Conservation (phyloP, 2,329 filamentous ascomycete genomes). For the Aspergillus neoniger region DNA sequence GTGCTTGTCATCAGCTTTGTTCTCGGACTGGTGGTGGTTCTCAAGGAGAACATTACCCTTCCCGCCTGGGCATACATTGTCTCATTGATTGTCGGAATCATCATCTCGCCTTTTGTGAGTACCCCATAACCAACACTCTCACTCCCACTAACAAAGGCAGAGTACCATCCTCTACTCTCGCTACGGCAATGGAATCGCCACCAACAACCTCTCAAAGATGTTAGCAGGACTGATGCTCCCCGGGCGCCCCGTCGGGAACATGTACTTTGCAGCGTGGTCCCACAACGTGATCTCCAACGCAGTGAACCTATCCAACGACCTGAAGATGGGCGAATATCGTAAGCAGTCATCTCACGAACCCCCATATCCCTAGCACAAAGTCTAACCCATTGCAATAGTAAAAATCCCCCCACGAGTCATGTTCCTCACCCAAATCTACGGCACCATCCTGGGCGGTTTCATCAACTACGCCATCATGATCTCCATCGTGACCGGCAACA, state of each 20-base stretch:
- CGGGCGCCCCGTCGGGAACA: conserved; percentile 26
- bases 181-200: conserved; percentile 23
- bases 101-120: conserved; percentile 53
- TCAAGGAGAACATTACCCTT: conserved; percentile 51
- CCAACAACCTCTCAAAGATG: conserved; percentile 32
- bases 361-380: neutral
- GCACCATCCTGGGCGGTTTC: conserved; percentile 56
- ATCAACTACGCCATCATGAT: conserved; percentile 61
- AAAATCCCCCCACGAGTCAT: conserved; percentile 59
- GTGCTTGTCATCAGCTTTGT: conserved; percentile 50
- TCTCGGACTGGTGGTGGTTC: conserved; percentile 50
- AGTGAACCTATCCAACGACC: conserved; percentile 26
- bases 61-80: conserved; percentile 53
- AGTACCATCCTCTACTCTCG: conserved; percentile 18
- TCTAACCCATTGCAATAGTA: conserved; percentile 30
- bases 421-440: conserved; percentile 60
- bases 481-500: conserved; percentile 53
- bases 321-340: conserved; percentile 22
- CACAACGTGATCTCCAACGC: conserved; percentile 31
- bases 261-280: conserved; percentile 34
- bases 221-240: conserved; percentile 28
- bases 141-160: neutral
- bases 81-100: conserved; percentile 41
- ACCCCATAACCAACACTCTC: no score
- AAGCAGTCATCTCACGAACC: neutral